Evolutionary conservation across 768 basidiomycete species (phyloP), one percentile per base, ranked within the genome.

Genomic region (Mrakia hoshinonis): DNA sequence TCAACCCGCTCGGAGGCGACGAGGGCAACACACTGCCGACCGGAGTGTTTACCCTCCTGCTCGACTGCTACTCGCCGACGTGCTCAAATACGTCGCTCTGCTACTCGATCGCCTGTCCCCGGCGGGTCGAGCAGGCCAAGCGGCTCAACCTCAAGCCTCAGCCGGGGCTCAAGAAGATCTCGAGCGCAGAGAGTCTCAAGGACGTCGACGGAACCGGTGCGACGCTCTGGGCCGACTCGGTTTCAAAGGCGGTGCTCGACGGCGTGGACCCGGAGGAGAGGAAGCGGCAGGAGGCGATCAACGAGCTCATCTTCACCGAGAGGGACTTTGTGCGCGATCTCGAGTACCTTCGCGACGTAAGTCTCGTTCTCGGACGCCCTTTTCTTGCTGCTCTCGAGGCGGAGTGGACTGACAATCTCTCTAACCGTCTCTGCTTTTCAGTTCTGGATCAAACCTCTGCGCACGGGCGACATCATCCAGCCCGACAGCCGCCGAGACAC

Each of bases 61-160:
- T 93, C 0, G 94, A 96, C 78, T 99, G 96, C 79, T 98, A 98
- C 81, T 96, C 93, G 13, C 92, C 96, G 22, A 99, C 96, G 38
- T 98, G 96, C 81, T 90, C 91, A 43, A 83, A 90, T 65, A 94
- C 97, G 77, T 87, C 86, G 73, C 81, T 98, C n/a, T 99, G 96
- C 81, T 98, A 99, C 79, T 92, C 90, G 74, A 98, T 97, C 74
- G 93, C 92, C 34, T 99, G 96, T 78, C 96, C 96, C 1, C 81
- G 96, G 63, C 81, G 96, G 73, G 80, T 96, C 72, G 95, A 98
- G 80, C 96, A 98, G 61, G 79, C 95, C 78, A 88, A 93, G 47
- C 82, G 92, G 72, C 78, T 95, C 79, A 95, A 97, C 81, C 89
- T 97, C 88, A 92, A 93, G 79, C 90, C 89, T 22, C 87, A 92